Evolutionary conservation across 2,329 filamentous ascomycete genomes (phyloP).

Genomic region (Xylaria sp.): DNA sequence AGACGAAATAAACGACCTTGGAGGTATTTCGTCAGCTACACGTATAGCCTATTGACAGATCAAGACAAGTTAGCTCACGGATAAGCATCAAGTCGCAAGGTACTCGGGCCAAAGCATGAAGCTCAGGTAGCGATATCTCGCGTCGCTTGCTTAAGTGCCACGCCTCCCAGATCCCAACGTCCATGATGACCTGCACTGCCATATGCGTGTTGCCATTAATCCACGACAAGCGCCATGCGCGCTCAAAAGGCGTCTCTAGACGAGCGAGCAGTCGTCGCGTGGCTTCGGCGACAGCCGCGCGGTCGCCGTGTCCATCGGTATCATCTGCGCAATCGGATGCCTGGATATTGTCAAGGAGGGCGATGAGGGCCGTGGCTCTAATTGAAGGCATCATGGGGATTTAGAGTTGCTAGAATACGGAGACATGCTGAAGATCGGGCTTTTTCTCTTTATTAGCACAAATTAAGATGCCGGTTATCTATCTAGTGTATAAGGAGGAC

Average conservation of each 20-base stretch:
- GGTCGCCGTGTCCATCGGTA: not conserved
- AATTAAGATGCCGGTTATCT: constrained; percentile 1
- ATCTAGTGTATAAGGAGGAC: not conserved
- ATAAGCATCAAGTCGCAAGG: constrained; percentile 22
- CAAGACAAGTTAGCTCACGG: not conserved
- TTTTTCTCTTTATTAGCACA: not conserved
- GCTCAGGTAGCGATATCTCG: constrained; percentile 12
- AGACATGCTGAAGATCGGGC: not conserved
- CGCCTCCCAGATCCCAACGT: constrained; percentile 19
- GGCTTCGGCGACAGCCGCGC: constrained; percentile 2
- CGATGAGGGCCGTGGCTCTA: constrained; percentile 4
- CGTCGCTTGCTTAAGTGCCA: constrained; percentile 13
- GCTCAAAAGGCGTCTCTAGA: constrained; percentile 23
- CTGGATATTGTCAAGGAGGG: constrained; percentile 10
- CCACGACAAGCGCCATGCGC: constrained; percentile 23
- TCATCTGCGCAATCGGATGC: not conserved
- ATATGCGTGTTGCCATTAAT: constrained; percentile 14
- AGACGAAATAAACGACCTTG: constrained; percentile 27
- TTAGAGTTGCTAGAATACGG: not conserved
- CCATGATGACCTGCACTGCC: constrained; percentile 11
- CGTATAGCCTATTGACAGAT: not conserved
- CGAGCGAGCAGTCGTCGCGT: constrained; percentile 18
- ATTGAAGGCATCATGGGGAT: constrained; percentile 3
- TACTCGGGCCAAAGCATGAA: constrained; percentile 10
- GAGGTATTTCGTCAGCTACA: not conserved